Conservation (phyloP, 768 basidiomycete genomes). For the Paxillus involutus region DNA sequence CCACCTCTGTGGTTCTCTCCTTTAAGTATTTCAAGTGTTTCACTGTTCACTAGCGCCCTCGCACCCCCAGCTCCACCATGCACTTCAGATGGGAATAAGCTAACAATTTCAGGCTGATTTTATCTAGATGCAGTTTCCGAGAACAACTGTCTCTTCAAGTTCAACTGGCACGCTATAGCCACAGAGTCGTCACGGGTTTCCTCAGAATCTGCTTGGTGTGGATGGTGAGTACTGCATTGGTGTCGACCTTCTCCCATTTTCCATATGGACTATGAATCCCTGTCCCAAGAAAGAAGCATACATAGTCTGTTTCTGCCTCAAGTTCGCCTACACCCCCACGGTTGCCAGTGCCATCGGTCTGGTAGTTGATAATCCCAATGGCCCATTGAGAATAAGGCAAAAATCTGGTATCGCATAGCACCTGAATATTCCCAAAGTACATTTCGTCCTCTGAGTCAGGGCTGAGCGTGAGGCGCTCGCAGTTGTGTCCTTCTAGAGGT, state of each 20-base stretch:
- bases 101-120: too few relatives aligned
- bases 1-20: too few relatives aligned
- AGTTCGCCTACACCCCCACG: conserved; percentile 12
- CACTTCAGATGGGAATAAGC: too few relatives aligned
- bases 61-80: too few relatives aligned
- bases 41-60: too few relatives aligned
- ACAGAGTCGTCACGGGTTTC: conserved; percentile 10
- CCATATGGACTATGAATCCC: conserved; percentile 19
- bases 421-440: conserved; percentile 16
- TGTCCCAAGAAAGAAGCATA: conserved; percentile 21
- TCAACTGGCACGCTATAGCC: conserved; percentile 12
- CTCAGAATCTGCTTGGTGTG: conserved; percentile 16
- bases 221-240: conserved; percentile 16
- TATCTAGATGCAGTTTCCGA: too few relatives aligned
- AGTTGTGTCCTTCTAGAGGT: conserved; percentile 4
- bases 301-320: conserved; percentile 11
- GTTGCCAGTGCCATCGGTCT: conserved; percentile 15
- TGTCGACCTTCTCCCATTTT: conserved; percentile 22
- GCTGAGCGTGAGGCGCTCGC: conserved; percentile 14
- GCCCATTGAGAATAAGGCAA: conserved; percentile 24
- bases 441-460: conserved; percentile 11
- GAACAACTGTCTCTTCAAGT: too few relatives aligned
- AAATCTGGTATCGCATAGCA: conserved; percentile 15
- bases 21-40: too few relatives aligned
- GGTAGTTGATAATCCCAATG: conserved; percentile 23